phyloP scores from a whole-genome alignment of 768 basidiomycete species.

The Agaricus sinodeliciosus region DNA sequence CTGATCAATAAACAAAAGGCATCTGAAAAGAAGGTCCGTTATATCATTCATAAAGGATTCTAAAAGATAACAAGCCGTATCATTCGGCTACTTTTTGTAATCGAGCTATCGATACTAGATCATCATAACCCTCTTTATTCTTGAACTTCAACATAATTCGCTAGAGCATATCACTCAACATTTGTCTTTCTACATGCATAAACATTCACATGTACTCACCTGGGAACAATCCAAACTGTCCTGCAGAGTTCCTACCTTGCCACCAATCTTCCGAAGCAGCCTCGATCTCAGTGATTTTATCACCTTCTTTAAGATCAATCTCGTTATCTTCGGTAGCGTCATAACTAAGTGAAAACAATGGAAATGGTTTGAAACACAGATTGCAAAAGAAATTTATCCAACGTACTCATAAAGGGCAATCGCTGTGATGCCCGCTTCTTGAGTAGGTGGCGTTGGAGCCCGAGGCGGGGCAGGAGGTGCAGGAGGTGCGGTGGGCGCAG shows the following conservation, averaged over 20 bases:
- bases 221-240: slow-evolving; percentile 67
- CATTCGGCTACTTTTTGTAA: background rate
- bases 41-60: background rate
- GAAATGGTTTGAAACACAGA: background rate
- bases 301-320: slow-evolving; percentile 78
- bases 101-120: background rate
- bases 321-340: slow-evolving; percentile 92
- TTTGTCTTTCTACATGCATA: background rate
- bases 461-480: slow-evolving; percentile 44
- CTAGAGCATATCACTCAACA: slow-evolving; percentile 14
- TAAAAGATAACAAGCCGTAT: background rate
- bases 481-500: background rate
- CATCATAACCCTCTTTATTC: slow-evolving; percentile 16
- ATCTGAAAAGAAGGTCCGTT: background rate
- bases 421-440: slow-evolving; percentile 55
- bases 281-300: slow-evolving; percentile 72
- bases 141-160: slow-evolving; percentile 33
- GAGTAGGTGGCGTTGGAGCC: slow-evolving; percentile 38
- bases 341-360: slow-evolving; percentile 42
- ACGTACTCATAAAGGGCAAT: slow-evolving; percentile 69
- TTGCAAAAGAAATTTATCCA: background rate
- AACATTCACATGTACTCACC: slow-evolving; percentile 35
- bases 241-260: slow-evolving; percentile 56
- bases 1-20: background rate
- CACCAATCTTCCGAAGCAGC: slow-evolving; percentile 88